Evolutionary conservation across 441 rosid species (phyloP).

Genomic region (Hura crepitans): DNA sequence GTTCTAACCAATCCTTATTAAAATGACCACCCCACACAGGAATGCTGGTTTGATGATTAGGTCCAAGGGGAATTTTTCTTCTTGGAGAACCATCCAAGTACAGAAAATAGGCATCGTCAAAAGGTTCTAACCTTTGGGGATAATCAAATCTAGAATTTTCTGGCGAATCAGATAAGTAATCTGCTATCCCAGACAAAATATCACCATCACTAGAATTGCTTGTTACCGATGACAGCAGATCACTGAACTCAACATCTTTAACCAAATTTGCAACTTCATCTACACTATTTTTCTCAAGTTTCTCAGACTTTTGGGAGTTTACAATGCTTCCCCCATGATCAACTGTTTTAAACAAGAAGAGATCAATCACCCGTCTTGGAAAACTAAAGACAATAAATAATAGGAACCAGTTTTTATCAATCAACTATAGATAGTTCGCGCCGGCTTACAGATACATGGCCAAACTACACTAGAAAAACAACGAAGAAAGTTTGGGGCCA

Average conservation of each 20-base stretch:
- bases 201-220: conserved; percentile 42
- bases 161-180: conserved; percentile 34
- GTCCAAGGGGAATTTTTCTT: conserved; percentile 41
- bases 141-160: conserved; percentile 40
- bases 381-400: background rate
- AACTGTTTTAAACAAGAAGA: conserved; percentile 26
- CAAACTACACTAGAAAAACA: background rate
- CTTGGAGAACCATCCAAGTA: no score
- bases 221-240: conserved; percentile 28
- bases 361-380: background rate
- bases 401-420: background rate
- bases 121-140: no score
- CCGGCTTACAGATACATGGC: background rate
- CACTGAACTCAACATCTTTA: conserved; percentile 33
- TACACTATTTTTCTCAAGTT: conserved; percentile 27
- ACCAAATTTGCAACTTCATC: conserved; percentile 29
- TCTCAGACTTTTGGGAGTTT: conserved; percentile 29
- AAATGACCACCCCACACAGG: conserved; percentile 38
- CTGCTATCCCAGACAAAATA: conserved; percentile 28
- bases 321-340: conserved; percentile 32
- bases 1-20: conserved; percentile 10
- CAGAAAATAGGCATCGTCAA: no score
- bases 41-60: conserved; percentile 57
- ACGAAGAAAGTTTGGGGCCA: background rate
- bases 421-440: background rate